Evolutionary conservation across 225 moss, liverwort and hornwort species (phyloP).

Genomic region (Sphagnum contortum): DNA sequence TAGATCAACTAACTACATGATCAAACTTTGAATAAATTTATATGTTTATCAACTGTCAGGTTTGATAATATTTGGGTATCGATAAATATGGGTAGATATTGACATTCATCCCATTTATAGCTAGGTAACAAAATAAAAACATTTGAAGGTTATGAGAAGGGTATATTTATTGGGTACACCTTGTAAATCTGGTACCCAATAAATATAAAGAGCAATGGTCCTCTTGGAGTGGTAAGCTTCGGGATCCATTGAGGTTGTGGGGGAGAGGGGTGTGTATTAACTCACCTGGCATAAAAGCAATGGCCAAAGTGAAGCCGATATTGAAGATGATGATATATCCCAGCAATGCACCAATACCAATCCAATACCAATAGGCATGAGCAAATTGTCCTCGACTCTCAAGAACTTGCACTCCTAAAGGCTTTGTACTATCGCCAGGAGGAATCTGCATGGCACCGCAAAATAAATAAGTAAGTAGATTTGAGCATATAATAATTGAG

Average conservation of each 20-base stretch:
- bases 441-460: conserved; percentile 14
- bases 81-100: no score
- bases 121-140: no score
- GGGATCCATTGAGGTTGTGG: no score
- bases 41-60: no score
- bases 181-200: no score
- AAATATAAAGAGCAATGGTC: no score
- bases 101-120: no score
- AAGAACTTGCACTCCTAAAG: conserved; percentile 23
- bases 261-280: not conserved
- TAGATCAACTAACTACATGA: not conserved
- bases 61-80: no score
- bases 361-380: conserved; percentile 39
- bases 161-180: no score
- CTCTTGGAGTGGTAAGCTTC: no score
- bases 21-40: not conserved
- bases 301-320: conserved; percentile 43
- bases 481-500: not conserved
- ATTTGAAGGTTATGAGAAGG: no score
- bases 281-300: conserved; percentile 49
- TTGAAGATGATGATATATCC: conserved; percentile 50
- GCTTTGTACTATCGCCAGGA: not conserved
- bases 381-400: conserved; percentile 27
- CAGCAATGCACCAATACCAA: conserved; percentile 27
- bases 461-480: no score